A percentile compares a stretch with the other conserved stretches of the same genome.
These are phyloP conservation scores for Nannochloropsis oceanica DNA, from an alignment of 108 stramenopile genomes.

Conservation along the genomic window DNA sequence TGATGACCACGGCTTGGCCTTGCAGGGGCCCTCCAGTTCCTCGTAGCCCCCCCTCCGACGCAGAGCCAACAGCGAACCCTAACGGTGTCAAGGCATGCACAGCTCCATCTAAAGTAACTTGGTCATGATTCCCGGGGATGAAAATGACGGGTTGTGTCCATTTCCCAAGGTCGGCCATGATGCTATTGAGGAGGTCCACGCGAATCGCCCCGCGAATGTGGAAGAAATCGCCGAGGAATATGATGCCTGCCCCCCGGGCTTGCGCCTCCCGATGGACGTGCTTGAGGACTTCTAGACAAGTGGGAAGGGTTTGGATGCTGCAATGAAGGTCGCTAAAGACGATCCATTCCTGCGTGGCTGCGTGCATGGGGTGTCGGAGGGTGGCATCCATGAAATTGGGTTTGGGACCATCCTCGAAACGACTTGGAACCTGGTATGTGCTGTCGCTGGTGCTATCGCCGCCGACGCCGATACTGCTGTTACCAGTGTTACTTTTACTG, in stretches of 20 bases:
- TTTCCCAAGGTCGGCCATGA: conserved; percentile 9
- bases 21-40: not conserved
- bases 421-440: too few species aligned
- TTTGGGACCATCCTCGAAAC: too few species aligned
- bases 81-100: conserved; percentile 31
- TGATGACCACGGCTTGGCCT: conserved; percentile 21
- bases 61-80: conserved; percentile 16
- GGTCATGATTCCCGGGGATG: conserved; percentile 38
- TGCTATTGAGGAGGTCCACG: conserved; percentile 25
- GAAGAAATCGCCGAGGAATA: conserved; percentile 36
- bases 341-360: conserved; percentile 16
- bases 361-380: not conserved
- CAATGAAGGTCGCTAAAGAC: conserved; percentile 36
- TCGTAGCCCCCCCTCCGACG: not conserved
- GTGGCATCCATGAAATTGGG: not conserved
- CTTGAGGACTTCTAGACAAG: conserved; percentile 26
- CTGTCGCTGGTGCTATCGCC: not conserved
- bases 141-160: conserved; percentile 33
- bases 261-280: conserved; percentile 21
- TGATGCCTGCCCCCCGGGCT: conserved; percentile 23
- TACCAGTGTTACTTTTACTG: not conserved
- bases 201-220: conserved; percentile 29
- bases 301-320: conserved; percentile 14
- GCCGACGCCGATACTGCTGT: not conserved
- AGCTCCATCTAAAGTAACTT: conserved; percentile 32